Evolutionary conservation across 2,329 filamentous ascomycete genomes (phyloP), one percentile per base, ranked within the genome.

Genomic region (Xylariales sp.): DNA sequence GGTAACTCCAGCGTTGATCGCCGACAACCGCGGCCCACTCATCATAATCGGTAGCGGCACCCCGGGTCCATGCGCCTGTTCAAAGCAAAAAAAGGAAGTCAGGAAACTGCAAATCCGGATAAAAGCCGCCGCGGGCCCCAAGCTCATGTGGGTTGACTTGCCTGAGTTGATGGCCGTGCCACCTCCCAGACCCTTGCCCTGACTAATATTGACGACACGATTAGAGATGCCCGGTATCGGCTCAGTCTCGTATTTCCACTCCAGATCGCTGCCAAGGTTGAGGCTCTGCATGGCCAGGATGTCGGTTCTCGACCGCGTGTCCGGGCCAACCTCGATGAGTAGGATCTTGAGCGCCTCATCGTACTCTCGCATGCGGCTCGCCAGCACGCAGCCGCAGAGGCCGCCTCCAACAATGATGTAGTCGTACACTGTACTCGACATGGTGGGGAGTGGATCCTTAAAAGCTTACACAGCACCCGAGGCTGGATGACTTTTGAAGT

Each of bases 1-100:
- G 52, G 39, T 68, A 72, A 43, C 61, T 62, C 60, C 72, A 78
- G 3, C 49, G 47, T 13, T 48, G 31, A 29, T 51, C 46, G 10
- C 41, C 42, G 13, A 40, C 48, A 5, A 40, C n/a, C 16, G 51
- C 41, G 6, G 47, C 53, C 48, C 44, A 53, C 16, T 47, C 41
- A 13, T 56, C 45, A 18, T 57, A 55, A 23, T 56, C 53, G 12
- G 49, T 42, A 6, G 48, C 45, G 27, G 52, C 50, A 11, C 40
- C 54, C 11, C 46, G 52, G 6, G 48, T 33, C 54, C 50, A 55
- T 19, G 50, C 50, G 5, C 54, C n/a, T n/a, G n/a, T n/a, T n/a
- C n/a, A n/a, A n/a, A n/a, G n/a, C n/a, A n/a, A n/a, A n/a, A n/a
- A n/a, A n/a, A n/a, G n/a, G n/a, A n/a, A n/a, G n/a, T n/a, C n/a